Evolutionary conservation across 768 basidiomycete genomes (phyloP).

Genomic region (Hygrocybe punicea): DNA sequence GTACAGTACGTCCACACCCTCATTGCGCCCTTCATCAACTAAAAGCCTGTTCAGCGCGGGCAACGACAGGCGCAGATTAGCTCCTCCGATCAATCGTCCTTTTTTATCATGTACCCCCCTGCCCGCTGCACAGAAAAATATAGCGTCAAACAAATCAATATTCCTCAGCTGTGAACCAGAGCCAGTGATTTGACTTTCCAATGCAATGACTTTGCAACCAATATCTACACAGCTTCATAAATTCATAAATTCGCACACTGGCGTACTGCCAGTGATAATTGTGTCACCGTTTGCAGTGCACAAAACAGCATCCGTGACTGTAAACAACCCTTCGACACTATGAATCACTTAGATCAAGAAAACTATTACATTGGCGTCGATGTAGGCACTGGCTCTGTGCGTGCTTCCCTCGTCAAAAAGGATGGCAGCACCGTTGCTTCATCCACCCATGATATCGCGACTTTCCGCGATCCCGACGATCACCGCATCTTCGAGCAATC

Average conservation of each 20-base stretch:
- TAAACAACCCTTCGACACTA: too few species aligned
- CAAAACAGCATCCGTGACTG: too few species aligned
- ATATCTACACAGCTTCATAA: too few species aligned
- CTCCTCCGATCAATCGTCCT: conserved; percentile 15
- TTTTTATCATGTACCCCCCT: conserved; percentile 29
- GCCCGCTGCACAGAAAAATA: neutral
- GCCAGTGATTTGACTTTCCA: too few species aligned
- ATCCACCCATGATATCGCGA: conserved; percentile 75
- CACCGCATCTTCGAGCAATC: conserved; percentile 97
- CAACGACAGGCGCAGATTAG: conserved; percentile 49
- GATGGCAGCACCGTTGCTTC: conserved; percentile 74
- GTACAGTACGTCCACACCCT: conserved; percentile 74
- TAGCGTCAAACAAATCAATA: neutral
- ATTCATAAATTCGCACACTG: too few species aligned
- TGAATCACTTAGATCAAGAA: too few species aligned
- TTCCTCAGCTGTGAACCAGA: too few species aligned
- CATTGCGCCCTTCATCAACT: neutral
- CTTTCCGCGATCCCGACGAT: conserved; percentile 80
- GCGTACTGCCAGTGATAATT: too few species aligned
- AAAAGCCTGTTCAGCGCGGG: conserved; percentile 39
- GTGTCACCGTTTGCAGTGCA: too few species aligned
- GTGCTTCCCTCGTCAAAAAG: conserved; percentile 73
- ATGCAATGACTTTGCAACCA: too few species aligned
- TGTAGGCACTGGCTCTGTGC: conserved; percentile 91
- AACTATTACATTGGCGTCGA: conserved; percentile 71